These are phyloP conservation scores for Capsicum pubescens DNA, from an alignment of 257 asterid genomes.

Conservation along the genomic window DNA sequence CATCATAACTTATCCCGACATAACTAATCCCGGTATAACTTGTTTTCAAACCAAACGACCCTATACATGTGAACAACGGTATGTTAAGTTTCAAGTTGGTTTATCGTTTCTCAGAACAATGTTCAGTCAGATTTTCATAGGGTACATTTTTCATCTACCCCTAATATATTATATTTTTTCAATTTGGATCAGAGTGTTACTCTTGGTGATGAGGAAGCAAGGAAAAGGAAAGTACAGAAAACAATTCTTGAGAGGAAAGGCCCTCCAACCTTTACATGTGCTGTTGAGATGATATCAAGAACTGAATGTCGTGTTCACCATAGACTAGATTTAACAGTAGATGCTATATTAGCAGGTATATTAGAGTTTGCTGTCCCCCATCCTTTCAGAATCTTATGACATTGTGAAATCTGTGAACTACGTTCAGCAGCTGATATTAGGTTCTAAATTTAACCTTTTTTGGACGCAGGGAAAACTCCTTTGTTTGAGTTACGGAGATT, in stretches of 20 bases:
- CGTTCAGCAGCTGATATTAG: conserved; percentile 32
- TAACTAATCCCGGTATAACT: too few species aligned
- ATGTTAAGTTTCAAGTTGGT: neutral
- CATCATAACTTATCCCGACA: too few species aligned
- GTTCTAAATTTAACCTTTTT: conserved; percentile 29
- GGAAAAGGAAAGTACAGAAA: conserved; percentile 97
- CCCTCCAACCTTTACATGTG: conserved; percentile 91
- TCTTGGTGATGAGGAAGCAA: conserved; percentile 98
- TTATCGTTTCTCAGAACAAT: neutral
- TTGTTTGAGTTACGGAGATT: conserved; percentile 72
- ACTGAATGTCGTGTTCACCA: conserved; percentile 92
- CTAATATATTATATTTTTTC: conserved; percentile 27
- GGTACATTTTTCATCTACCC: conserved; percentile 19
- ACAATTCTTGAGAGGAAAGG: conserved; percentile 99
- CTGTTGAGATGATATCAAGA: conserved; percentile 90
- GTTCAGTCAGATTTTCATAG: neutral
- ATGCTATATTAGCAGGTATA: conserved; percentile 86
- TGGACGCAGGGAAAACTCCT: conserved; percentile 73
- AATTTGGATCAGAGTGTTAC: conserved; percentile 79
- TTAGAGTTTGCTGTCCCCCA: conserved; percentile 13
- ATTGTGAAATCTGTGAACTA: conserved; percentile 1
- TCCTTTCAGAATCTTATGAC: neutral
- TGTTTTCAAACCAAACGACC: too few species aligned
- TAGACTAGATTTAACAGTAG: conserved; percentile 88
- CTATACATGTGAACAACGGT: neutral